Evolutionary conservation across 106 monocot genomes (phyloP).

Genomic region (Phalaenopsis equestris): DNA sequence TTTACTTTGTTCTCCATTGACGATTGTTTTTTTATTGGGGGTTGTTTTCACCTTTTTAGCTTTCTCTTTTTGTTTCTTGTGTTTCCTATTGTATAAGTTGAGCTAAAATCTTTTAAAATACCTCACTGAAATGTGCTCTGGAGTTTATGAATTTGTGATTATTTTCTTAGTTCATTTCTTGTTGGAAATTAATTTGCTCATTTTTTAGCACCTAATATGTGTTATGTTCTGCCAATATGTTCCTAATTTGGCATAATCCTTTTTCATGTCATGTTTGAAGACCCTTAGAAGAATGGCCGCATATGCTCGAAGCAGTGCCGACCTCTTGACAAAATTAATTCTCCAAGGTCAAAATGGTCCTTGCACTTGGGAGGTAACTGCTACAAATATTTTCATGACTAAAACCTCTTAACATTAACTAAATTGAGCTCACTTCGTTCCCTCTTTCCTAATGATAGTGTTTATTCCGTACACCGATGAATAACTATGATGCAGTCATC

Average conservation of each 20-base stretch:
- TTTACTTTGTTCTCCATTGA: too few relatives aligned
- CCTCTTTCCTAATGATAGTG: constrained; percentile 31
- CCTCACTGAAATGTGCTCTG: too few relatives aligned
- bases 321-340: constrained; percentile 65
- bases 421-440: neutral
- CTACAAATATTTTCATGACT: neutral
- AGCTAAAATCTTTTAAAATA: too few relatives aligned
- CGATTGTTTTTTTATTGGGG: too few relatives aligned
- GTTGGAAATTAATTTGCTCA: too few relatives aligned
- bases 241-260: neutral
- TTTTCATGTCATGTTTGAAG: constrained; percentile 25
- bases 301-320: constrained; percentile 85
- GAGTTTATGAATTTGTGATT: too few relatives aligned
- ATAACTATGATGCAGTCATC: constrained; percentile 85
- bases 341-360: constrained; percentile 33
- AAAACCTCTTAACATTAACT: neutral
- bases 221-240: too few relatives aligned
- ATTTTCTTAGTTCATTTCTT: too few relatives aligned
- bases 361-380: constrained; percentile 81
- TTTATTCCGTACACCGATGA: constrained; percentile 73
- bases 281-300: constrained; percentile 64
- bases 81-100: too few relatives aligned
- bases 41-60: too few relatives aligned
- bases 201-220: too few relatives aligned
- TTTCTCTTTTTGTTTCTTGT: too few relatives aligned